Percentiles rank a stretch among this genome's conserved stretches.
These are phyloP conservation scores for Penicillium fuscoglaucum DNA, from an alignment of 2,329 filamentous ascomycete species.

Conservation along the genomic window DNA sequence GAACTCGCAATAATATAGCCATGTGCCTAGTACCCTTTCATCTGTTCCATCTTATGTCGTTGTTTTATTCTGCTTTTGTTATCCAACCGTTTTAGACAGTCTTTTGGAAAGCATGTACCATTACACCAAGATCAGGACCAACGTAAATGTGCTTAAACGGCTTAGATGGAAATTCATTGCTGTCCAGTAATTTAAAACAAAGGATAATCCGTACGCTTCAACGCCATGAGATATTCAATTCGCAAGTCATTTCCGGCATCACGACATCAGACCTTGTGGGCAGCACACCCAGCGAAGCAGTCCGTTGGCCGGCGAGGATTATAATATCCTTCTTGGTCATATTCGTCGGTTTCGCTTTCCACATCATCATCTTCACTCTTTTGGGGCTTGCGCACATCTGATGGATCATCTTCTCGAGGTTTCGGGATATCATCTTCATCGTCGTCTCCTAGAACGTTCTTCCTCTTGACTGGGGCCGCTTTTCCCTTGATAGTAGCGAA, in stretches of 20 bases:
- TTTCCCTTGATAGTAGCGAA: slow-evolving; percentile 59
- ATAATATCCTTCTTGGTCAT: slow-evolving; percentile 52
- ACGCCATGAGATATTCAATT: not conserved
- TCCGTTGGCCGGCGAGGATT: slow-evolving; percentile 54
- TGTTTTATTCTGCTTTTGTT: slow-evolving; percentile 30
- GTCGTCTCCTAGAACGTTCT: slow-evolving; percentile 47
- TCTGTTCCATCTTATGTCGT: slow-evolving; percentile 24
- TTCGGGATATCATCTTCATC: slow-evolving; percentile 35
- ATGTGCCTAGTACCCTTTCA: slow-evolving; percentile 38
- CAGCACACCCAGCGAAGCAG: slow-evolving; percentile 45
- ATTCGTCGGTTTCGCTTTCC: slow-evolving; percentile 71
- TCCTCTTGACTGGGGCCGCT: slow-evolving; percentile 39
- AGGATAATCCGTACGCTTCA: not conserved
- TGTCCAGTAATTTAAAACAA: not conserved
- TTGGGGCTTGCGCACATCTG: not conserved
- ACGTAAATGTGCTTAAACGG: slow-evolving; percentile 15
- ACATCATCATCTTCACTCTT: slow-evolving; percentile 48
- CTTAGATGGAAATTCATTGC: slow-evolving; percentile 16
- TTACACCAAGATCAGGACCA: slow-evolving; percentile 21
- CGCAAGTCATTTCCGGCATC: not conserved
- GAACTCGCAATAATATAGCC: slow-evolving; percentile 32
- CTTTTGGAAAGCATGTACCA: slow-evolving; percentile 30
- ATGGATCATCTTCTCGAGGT: slow-evolving; percentile 14
- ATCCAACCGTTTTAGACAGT: slow-evolving; percentile 19
- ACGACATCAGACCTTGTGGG: slow-evolving; percentile 18